Percentiles rank a stretch among this genome's conserved stretches.
Conservation (phyloP, 129 eudicot species). For the Lactuca saligna region DNA sequence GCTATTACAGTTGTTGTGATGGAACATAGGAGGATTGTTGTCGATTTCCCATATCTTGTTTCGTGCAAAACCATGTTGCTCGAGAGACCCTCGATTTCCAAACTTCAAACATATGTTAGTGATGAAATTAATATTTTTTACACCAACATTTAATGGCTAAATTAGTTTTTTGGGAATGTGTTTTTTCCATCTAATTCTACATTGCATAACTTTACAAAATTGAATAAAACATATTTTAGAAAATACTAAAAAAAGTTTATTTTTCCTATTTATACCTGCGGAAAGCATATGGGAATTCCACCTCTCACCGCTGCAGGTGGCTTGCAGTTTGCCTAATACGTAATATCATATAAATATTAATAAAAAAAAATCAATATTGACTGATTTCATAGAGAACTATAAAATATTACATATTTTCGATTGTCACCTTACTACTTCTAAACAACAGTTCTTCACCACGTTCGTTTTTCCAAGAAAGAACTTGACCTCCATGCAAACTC, state of each 20-base stretch:
- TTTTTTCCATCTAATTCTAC: too few relatives aligned
- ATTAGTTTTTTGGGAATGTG: too few relatives aligned
- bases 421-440: constrained; percentile 69
- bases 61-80: constrained; percentile 96
- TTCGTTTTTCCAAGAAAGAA: constrained; percentile 89
- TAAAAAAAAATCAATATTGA: too few relatives aligned
- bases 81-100: constrained; percentile 79
- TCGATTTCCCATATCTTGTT: constrained; percentile 80
- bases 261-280: constrained; percentile 57
- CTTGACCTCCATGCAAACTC: constrained; percentile 96
- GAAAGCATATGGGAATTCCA: constrained; percentile 96
- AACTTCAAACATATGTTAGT: constrained; percentile 44
- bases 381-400: neutral
- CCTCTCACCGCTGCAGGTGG: constrained; percentile 91
- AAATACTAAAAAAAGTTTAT: too few relatives aligned
- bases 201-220: too few relatives aligned
- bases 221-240: neutral
- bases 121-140: too few relatives aligned
- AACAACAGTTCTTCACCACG: constrained; percentile 80
- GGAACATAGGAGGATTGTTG: constrained; percentile 72
- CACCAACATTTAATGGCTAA: neutral
- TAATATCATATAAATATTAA: neutral
- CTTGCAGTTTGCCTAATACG: constrained; percentile 67
- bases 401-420: neutral
- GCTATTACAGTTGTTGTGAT: constrained; percentile 33